Evolutionary conservation across 768 basidiomycete species (phyloP).

Genomic region (Terana coerulea): DNA sequence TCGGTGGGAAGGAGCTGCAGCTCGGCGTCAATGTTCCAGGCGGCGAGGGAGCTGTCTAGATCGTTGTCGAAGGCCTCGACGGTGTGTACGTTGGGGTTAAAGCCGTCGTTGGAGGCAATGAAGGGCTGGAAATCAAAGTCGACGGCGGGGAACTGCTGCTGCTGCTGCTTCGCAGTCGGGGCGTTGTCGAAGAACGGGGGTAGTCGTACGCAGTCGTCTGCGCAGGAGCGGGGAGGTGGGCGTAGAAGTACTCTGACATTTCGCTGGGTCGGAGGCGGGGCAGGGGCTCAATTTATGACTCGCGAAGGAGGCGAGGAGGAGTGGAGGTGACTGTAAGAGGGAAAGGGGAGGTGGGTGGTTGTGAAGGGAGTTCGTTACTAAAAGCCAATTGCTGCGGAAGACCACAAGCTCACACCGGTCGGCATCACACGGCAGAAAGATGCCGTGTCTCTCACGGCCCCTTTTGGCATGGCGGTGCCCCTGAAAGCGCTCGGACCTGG

Average conservation of each 20-base stretch:
- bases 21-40: conserved; percentile 50
- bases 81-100: conserved; percentile 16
- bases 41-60: conserved; percentile 64
- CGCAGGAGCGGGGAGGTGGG: conserved; percentile 4
- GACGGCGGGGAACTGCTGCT: conserved; percentile 1
- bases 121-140: conserved; percentile 22
- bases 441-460: not conserved
- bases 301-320: conserved; percentile 15
- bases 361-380: conserved; percentile 7
- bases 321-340: conserved; percentile 8
- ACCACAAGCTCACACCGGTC: conserved; percentile 4
- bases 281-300: conserved; percentile 12
- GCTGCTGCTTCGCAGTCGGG: conserved; percentile 8
- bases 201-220: conserved; percentile 10
- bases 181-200: conserved; percentile 3
- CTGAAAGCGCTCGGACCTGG: conserved; percentile 1
- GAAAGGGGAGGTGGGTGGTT: conserved; percentile 8
- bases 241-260: conserved; percentile 14
- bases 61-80: conserved; percentile 67
- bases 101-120: conserved; percentile 17
- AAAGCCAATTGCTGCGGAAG: conserved; percentile 16
- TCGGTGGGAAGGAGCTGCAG: conserved; percentile 57
- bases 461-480: conserved; percentile 9
- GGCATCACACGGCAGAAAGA: conserved; percentile 7
- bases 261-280: conserved; percentile 4